Evolutionary conservation across 2,329 filamentous ascomycete genomes (phyloP).

Genomic region (Chaetomium sp.): DNA sequence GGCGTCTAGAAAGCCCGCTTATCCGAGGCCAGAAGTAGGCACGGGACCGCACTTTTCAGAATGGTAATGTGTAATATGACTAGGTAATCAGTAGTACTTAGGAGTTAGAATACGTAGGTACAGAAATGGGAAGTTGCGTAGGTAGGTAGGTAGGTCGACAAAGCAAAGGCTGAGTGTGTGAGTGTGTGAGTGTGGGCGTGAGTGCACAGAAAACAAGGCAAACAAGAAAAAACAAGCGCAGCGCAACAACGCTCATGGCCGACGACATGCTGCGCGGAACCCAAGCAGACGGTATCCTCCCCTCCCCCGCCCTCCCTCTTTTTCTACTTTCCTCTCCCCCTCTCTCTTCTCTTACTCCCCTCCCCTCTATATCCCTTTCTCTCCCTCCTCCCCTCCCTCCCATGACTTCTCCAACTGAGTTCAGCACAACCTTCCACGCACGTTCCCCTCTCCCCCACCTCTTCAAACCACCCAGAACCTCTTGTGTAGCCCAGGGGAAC

Average conservation of each 20-base stretch:
- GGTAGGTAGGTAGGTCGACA: neutral
- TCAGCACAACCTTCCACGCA: neutral
- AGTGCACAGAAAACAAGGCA: neutral
- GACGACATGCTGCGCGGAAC: neutral
- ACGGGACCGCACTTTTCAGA: neutral
- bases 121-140: neutral
- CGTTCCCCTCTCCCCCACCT: neutral
- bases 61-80: neutral
- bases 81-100: neutral
- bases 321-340: neutral
- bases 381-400: neutral
- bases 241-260: neutral
- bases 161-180: neutral
- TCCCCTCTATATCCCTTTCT: neutral
- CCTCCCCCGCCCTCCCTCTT: neutral
- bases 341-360: neutral
- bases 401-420: neutral
- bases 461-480: neutral
- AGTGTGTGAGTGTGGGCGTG: neutral
- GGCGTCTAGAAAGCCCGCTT: neutral
- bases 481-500: neutral
- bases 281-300: neutral
- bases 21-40: neutral
- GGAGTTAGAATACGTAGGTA: neutral
- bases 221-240: constrained; percentile 1